Conservation (phyloP, 179 eudicot genomes). For the Pouteria campechiana region DNA sequence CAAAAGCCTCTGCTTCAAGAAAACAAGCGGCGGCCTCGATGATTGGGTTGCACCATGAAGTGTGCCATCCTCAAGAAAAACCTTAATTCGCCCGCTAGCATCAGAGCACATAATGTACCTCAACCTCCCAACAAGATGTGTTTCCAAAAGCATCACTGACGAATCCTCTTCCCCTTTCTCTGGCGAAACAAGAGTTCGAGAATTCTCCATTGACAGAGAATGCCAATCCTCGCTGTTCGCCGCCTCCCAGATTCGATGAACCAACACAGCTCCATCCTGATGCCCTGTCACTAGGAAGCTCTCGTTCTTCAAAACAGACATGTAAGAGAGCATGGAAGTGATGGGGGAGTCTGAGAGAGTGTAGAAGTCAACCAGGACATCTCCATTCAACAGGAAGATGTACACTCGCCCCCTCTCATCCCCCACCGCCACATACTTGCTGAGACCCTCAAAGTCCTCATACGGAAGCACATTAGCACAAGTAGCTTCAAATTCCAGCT, state of each 20-base stretch:
- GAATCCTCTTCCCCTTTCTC: constrained; percentile 28
- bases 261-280: constrained; percentile 49
- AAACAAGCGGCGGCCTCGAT: constrained; percentile 55
- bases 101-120: constrained; percentile 65
- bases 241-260: constrained; percentile 73
- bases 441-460: constrained; percentile 68
- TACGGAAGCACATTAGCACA: constrained; percentile 59
- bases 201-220: constrained; percentile 36
- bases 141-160: constrained; percentile 41
- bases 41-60: constrained; percentile 63
- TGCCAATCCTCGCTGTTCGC: constrained; percentile 36
- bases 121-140: constrained; percentile 69
- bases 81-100: constrained; percentile 46
- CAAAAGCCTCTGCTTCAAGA: constrained; percentile 75
- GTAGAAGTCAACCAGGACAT: constrained; percentile 47
- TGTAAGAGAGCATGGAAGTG: constrained; percentile 57
- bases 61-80: constrained; percentile 61
- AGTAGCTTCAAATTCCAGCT: constrained; percentile 50
- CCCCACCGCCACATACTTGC: constrained; percentile 79
- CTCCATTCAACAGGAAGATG: constrained; percentile 52
- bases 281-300: constrained; percentile 76
- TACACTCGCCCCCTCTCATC: constrained; percentile 61
- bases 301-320: constrained; percentile 71
- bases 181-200: constrained; percentile 15
- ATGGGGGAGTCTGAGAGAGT: constrained; percentile 43